A percentile compares a stretch with the other conserved stretches of the same genome.
Evolutionary conservation across 768 basidiomycete genomes (phyloP).

Genomic region (Scleroderma citrinum): DNA sequence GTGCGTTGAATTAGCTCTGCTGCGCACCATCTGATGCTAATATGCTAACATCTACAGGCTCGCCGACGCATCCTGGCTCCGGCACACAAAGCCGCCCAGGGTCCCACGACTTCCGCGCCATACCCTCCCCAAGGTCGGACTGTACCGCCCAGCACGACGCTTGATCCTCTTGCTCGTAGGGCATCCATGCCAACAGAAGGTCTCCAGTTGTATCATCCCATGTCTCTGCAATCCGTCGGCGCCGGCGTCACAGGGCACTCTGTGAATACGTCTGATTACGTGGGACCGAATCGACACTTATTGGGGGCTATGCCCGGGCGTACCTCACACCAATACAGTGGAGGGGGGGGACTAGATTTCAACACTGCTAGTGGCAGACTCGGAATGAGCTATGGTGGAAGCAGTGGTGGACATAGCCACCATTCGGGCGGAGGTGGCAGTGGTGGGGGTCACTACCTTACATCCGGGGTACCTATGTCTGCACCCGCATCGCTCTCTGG

Average conservation of each 20-base stretch:
- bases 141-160: constrained; percentile 17
- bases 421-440: constrained; percentile 34
- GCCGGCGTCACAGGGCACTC: constrained; percentile 5
- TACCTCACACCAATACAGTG: constrained; percentile 25
- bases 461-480: constrained; percentile 43
- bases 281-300: constrained; percentile 39
- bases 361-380: constrained; percentile 25
- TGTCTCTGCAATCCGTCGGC: constrained; percentile 57
- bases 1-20: constrained; percentile 35
- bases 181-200: constrained; percentile 65
- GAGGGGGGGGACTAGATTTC: constrained; percentile 16
- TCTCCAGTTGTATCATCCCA: constrained; percentile 72
- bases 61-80: constrained; percentile 79
- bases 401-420: constrained; percentile 31
- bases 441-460: constrained; percentile 25
- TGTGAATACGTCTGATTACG: constrained; percentile 33
- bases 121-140: constrained; percentile 46
- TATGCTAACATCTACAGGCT: constrained; percentile 41
- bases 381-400: constrained; percentile 32
- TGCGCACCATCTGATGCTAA: constrained; percentile 12
- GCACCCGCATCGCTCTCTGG: constrained; percentile 45
- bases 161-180: constrained; percentile 45
- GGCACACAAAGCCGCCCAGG: constrained; percentile 67
- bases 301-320: constrained; percentile 35
- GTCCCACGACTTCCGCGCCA: constrained; percentile 73